These are phyloP conservation scores for Dothidotthia symphoricarpi DNA, from an alignment of 2,329 filamentous ascomycete genomes.

Conservation along the genomic window DNA sequence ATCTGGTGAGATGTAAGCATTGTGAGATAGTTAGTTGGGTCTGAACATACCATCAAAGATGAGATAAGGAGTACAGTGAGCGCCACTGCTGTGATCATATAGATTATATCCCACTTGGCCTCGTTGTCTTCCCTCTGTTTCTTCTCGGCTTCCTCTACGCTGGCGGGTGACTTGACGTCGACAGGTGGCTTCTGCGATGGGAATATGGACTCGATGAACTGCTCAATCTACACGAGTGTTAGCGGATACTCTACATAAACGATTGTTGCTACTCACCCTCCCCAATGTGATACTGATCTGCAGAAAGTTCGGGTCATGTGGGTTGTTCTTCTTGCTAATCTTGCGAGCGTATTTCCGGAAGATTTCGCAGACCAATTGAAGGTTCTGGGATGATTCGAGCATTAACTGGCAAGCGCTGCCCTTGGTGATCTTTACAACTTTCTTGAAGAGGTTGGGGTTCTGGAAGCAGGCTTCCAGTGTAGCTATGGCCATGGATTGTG, in stretches of 20 bases:
- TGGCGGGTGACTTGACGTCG: conserved; percentile 32
- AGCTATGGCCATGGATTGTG: conserved; percentile 95
- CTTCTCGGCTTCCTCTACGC: conserved; percentile 57
- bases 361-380: conserved; percentile 74
- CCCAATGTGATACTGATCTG: conserved; percentile 88
- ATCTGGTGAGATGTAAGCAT: conserved; percentile 56
- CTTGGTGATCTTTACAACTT: conserved; percentile 95
- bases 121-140: conserved; percentile 54
- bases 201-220: conserved; percentile 93
- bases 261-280: conserved; percentile 57
- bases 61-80: conserved; percentile 70
- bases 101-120: conserved; percentile 55
- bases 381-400: conserved; percentile 88
- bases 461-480: conserved; percentile 90
- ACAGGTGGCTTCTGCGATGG: conserved; percentile 72
- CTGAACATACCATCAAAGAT: conserved; percentile 69
- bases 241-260: conserved; percentile 1
- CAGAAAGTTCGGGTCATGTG: conserved; percentile 86
- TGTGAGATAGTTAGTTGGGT: background rate
- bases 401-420: conserved; percentile 89
- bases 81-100: conserved; percentile 67
- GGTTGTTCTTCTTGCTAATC: conserved; percentile 93
- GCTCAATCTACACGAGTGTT: conserved; percentile 67
- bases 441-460: conserved; percentile 81
- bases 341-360: conserved; percentile 75